Base-by-base conservation (phyloP, 2,329 filamentous ascomycete species). In the Orbilia brochopaga region DNA sequence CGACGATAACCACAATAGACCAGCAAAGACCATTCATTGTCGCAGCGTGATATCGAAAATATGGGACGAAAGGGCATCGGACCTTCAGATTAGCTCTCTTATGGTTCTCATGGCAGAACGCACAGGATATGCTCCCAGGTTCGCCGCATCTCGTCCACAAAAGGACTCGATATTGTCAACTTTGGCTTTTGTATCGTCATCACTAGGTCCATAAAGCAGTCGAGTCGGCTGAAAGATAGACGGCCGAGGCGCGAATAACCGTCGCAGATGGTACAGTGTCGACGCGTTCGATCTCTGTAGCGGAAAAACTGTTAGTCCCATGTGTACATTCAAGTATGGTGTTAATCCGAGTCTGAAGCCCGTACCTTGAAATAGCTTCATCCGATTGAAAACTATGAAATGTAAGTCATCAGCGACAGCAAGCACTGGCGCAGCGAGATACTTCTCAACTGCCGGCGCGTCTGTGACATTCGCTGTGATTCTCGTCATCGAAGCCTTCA, bases 71-170 rank as follows among this genome's bases (percentile, higher is more conserved):
- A 10, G 21, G 13, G 11, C 13, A 30, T 21, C 53, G 35, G 59
- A 70, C 66, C 66, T 70, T 70, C 66, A 70, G 66, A 70, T 70
- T 70, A 70, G 66, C 66, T 70, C 66, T 70, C 66, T 60, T 48
- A 63, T 54, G 24, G 66, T 70, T 63, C 51, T 70, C 66, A 70
- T 70, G 48, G 66, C 66, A 40, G 66, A 70, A 70, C 66, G 55
- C 66, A 70, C 53, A 59, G 51, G 46, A 42, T 30, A 8, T 55
- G 59, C 17, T 57, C 59, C 66, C 66, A 70, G 66, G 66, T 70
- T 70, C 58, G 66, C 66, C 59, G 56, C 54, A 37, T 59, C 59
- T 64, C 23, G 24, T 58, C 50, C 66, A 19, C 48, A n/a, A 51
- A 63, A 23, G 65, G 53, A 62, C 13, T 64, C 27, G 66, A 70